Base-by-base conservation (phyloP, 73 alveolate genomes). In the Stentor coeruleus region DNA sequence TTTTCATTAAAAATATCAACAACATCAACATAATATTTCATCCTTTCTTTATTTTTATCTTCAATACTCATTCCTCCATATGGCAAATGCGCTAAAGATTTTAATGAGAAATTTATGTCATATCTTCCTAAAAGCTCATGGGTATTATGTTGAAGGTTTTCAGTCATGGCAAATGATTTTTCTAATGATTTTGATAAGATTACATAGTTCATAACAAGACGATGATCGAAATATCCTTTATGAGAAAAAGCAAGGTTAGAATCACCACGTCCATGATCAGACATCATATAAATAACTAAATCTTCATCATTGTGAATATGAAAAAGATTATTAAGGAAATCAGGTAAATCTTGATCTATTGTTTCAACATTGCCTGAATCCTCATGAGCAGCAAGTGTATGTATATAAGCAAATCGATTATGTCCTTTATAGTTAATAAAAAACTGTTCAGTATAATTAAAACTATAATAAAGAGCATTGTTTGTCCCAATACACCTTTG, bases 301-400 rank as follows among this genome's bases (percentile, higher is more conserved):
- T 66, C 79, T 20, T 66, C 42, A 28, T 66, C 66, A 6, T 49
- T 6, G 66, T 49, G 11, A 26, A 26, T 26, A 28, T 66, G 42
- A 31, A 66, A 40, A 66, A 33, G n/a, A 28, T 66, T 66, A 1
- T 33, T 66, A 20, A 66, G 2, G 2, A 66, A 66, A 20, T 26
- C n/a, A 33, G 33, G 49, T 26, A 66, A 33, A 33, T 66, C 79
- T 20, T 66, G 26, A 31, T 66, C 79, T 15, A 66, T 26, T 1
- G 79, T 20, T 66, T 20, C 11, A 2, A 66, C 79, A 20, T 20
- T 20, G 36, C 79, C 79, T 0, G 79, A 20, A 33, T 66, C n/a
- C 39, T 66, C 79, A 66, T 66, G 79, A 20, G 40, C 79, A 66
- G 79, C 79, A 11, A 28, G 49, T 40, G 39, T 66, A 31, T 20